phyloP scores from a whole-genome alignment of 2,329 filamentous ascomycete species.

The Sporothrix protearum region DNA sequence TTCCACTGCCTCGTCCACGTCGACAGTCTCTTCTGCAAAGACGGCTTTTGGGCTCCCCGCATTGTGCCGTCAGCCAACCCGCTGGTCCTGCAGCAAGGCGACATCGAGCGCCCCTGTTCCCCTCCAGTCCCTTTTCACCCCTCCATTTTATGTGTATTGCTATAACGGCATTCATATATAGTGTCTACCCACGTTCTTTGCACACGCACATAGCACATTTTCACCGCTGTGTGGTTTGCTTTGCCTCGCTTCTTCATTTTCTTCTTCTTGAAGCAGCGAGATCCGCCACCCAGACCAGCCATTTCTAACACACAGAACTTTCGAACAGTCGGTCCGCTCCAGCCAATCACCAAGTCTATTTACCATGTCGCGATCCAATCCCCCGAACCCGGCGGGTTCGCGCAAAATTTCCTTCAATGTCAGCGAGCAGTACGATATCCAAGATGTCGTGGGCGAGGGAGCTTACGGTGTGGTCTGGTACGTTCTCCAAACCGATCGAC shows the following conservation, averaged over 20 bases:
- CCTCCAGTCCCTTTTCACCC: background rate
- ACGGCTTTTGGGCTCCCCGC: constrained; percentile 4
- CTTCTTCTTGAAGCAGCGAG: background rate
- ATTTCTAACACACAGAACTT: background rate
- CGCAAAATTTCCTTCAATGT: constrained; percentile 99
- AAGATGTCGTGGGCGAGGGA: constrained; percentile 97
- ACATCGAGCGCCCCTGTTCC: constrained; percentile 11
- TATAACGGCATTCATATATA: constrained; percentile 18
- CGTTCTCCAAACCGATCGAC: constrained; percentile 37
- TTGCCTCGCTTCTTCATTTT: background rate
- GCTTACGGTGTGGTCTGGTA: constrained; percentile 98
- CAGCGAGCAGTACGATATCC: constrained; percentile 98
- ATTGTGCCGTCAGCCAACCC: constrained; percentile 13
- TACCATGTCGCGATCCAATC: constrained; percentile 55
- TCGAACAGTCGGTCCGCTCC: background rate
- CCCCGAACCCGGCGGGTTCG: constrained; percentile 59
- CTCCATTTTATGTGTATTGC: constrained; percentile 5
- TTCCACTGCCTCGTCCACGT: background rate
- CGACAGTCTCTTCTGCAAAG: background rate
- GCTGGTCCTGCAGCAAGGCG: constrained; percentile 17
- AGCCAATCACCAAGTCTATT: constrained; percentile 21
- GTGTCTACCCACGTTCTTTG: background rate
- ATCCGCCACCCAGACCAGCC: background rate
- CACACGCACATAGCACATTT: background rate
- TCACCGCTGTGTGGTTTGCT: background rate